Conservation (phyloP, 2,329 filamentous ascomycete species). For the Domatiomyces catenatus region DNA sequence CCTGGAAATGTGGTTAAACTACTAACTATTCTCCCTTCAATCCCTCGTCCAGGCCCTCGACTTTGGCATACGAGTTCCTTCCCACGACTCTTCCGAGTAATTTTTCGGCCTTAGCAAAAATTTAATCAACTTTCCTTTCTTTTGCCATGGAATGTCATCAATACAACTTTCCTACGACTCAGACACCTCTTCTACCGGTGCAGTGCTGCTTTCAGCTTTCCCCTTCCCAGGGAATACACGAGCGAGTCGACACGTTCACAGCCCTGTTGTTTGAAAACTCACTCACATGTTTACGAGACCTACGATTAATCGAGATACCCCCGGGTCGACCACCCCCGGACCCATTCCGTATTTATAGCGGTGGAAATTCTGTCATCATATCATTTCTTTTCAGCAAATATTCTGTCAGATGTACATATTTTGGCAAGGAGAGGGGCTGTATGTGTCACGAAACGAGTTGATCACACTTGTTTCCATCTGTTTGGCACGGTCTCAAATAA, state of each 20-base stretch:
- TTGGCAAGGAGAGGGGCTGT: not conserved
- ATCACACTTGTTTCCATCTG: too few relatives aligned
- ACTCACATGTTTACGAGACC: not conserved
- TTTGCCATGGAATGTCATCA: not conserved
- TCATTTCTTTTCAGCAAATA: not conserved
- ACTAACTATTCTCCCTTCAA: constrained; percentile 2
- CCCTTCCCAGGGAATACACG: not conserved
- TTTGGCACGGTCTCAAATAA: too few relatives aligned
- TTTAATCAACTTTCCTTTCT: not conserved
- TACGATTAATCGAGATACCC: not conserved
- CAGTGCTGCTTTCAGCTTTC: not conserved
- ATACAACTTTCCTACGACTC: not conserved
- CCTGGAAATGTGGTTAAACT: constrained; percentile 19
- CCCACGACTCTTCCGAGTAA: not conserved
- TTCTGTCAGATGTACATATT: not conserved
- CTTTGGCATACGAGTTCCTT: not conserved
- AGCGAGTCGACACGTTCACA: not conserved
- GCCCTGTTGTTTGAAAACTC: not conserved
- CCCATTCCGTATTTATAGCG: not conserved
- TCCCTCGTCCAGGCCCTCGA: not conserved
- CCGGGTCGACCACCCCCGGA: not conserved
- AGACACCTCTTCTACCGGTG: not conserved
- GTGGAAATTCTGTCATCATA: not conserved
- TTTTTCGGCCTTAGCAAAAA: not conserved
- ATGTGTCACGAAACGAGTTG: too few relatives aligned